phyloP scores from a whole-genome alignment of 257 asterid genomes.

The Solanum tarijense region DNA sequence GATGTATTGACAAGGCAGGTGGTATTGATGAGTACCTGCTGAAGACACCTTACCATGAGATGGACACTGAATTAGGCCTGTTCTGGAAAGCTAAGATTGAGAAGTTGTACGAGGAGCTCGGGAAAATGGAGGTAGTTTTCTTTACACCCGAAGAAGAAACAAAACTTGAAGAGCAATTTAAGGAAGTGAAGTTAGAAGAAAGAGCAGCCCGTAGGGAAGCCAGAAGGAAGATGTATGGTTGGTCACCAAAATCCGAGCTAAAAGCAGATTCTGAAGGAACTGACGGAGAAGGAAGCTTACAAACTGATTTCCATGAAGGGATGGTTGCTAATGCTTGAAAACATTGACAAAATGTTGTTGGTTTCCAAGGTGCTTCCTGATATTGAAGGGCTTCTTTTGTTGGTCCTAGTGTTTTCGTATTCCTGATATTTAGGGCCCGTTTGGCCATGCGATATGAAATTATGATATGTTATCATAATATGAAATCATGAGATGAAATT shows the following conservation, averaged over 20 bases:
- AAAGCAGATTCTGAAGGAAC: slow-evolving; percentile 19
- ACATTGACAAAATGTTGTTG: neutral
- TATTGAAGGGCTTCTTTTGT: neutral
- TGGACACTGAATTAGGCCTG: slow-evolving; percentile 84
- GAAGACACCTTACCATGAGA: slow-evolving; percentile 83
- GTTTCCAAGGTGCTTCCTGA: neutral
- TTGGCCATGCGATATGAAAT: too few relatives aligned
- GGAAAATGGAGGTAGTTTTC: slow-evolving; percentile 80
- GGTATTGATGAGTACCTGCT: slow-evolving; percentile 91
- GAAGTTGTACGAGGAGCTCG: slow-evolving; percentile 84
- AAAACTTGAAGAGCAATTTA: slow-evolving; percentile 47
- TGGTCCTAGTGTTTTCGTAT: neutral
- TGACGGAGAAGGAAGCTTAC: slow-evolving; percentile 14
- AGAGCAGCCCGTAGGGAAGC: slow-evolving; percentile 54
- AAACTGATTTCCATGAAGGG: slow-evolving; percentile 33
- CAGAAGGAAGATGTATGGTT: slow-evolving; percentile 61
- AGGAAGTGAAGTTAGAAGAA: slow-evolving; percentile 42
- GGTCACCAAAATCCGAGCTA: slow-evolving; percentile 32
- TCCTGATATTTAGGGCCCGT: neutral
- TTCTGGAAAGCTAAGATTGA: slow-evolving; percentile 82
- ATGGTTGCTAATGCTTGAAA: slow-evolving; percentile 56
- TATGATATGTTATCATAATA: too few relatives aligned
- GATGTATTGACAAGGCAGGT: slow-evolving; percentile 97
- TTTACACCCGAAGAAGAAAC: slow-evolving; percentile 73
- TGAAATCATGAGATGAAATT: too few relatives aligned